Conservation (phyloP, 305 asterid genomes). For the Solanum aculeatissimum region DNA sequence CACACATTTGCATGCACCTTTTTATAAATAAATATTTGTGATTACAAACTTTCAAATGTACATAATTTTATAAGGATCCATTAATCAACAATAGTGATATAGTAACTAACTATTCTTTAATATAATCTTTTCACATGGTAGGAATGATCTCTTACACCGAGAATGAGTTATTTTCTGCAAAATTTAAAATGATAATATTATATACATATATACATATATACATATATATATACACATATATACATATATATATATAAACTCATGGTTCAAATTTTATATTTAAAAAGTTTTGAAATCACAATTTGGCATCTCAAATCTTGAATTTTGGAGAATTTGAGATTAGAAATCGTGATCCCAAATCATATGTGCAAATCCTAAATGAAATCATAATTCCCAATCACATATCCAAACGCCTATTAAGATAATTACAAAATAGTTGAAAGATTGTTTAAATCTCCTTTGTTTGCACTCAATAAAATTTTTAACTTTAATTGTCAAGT, state of each 20-base stretch:
- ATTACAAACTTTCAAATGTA: not conserved
- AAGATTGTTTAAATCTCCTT: not conserved
- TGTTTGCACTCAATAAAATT: not conserved
- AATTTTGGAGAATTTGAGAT: too few relatives aligned
- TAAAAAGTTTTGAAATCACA: not conserved
- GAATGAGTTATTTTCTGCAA: fast-evolving
- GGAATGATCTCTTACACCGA: not conserved
- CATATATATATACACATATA: too few relatives aligned
- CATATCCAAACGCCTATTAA: not conserved
- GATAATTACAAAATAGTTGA: not conserved
- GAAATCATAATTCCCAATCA: not conserved
- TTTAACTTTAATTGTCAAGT: not conserved
- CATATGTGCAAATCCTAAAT: too few relatives aligned
- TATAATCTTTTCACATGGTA: not conserved
- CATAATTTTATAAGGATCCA: not conserved
- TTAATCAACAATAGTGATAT: not conserved
- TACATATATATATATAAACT: too few relatives aligned
- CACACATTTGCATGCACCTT: not conserved
- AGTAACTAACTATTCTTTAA: not conserved
- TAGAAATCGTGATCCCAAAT: too few relatives aligned
- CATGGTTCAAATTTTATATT: not conserved
- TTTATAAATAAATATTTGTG: not conserved
- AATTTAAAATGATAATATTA: not conserved
- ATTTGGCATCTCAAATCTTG: too few relatives aligned
- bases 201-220: too few relatives aligned